These are phyloP conservation scores for Barnettozyma salicaria DNA, from an alignment of 805 yeast species.

Conservation along the genomic window DNA sequence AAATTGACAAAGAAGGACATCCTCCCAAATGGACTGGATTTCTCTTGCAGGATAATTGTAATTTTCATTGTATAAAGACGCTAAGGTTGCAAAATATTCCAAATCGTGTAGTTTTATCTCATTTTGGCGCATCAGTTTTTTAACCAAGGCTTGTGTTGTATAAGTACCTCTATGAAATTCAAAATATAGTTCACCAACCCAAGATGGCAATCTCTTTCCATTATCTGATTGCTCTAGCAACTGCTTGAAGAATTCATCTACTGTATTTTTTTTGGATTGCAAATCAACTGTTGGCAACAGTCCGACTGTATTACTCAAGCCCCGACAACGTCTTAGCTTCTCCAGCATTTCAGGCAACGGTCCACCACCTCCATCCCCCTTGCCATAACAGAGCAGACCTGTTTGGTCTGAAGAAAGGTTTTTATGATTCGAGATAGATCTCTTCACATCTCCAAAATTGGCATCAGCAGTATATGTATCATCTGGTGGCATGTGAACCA, in stretches of 20 bases:
- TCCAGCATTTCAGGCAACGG: slow-evolving; percentile 93
- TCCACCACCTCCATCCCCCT: slow-evolving; percentile 99
- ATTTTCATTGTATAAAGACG: slow-evolving; percentile 43
- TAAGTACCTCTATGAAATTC: slow-evolving; percentile 97
- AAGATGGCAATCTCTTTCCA: slow-evolving; percentile 68
- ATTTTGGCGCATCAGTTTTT: slow-evolving; percentile 68
- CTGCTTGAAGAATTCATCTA: slow-evolving; percentile 73
- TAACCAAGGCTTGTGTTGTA: slow-evolving; percentile 86
- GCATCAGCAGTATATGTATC: slow-evolving; percentile 94
- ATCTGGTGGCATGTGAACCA: slow-evolving; percentile 97
- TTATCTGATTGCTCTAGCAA: slow-evolving; percentile 55
- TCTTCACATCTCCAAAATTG: slow-evolving; percentile 83
- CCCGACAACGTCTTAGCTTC: slow-evolving; percentile 86
- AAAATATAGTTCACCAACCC: slow-evolving; percentile 91
- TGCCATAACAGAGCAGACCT: slow-evolving; percentile 79
- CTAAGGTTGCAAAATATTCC: slow-evolving; percentile 75
- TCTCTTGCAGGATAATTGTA: slow-evolving; percentile 70
- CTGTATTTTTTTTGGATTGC: slow-evolving; percentile 44
- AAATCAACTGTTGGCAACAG: slow-evolving; percentile 74
- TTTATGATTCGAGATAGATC: slow-evolving; percentile 78
- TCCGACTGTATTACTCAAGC: slow-evolving; percentile 75
- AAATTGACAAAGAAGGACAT: slow-evolving; percentile 84
- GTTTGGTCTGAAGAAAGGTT: slow-evolving; percentile 75
- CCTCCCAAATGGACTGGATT: slow-evolving; percentile 77
- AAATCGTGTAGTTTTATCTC: slow-evolving; percentile 80